A percentile compares a stretch with the other conserved stretches of the same genome.
phyloP scores from a whole-genome alignment of 1,139 yeast species.

The Chernovozyma aurita region DNA sequence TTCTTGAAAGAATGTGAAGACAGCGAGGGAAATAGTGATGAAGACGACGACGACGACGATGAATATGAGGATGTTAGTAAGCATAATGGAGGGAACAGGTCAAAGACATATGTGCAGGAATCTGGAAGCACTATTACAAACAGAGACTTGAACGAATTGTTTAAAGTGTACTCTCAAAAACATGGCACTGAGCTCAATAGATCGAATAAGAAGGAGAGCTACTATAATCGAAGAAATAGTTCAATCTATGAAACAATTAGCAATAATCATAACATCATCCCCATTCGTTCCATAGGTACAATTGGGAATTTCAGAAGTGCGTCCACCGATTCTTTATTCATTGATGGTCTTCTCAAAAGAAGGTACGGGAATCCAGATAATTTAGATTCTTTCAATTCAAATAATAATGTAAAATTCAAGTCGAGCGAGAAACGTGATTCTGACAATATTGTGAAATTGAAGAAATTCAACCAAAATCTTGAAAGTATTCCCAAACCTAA shows the following conservation, averaged over 20 bases:
- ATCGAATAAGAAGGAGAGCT: too few species aligned
- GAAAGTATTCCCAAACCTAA: neutral
- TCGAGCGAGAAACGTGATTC: neutral
- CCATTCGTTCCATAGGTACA: conserved; percentile 26
- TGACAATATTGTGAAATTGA: neutral
- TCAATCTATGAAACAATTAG: neutral
- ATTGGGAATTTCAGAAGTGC: conserved; percentile 29
- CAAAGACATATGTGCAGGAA: too few species aligned
- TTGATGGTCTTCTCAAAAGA: conserved; percentile 25
- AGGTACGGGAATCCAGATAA: conserved; percentile 17
- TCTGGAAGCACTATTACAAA: neutral
- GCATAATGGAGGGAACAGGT: neutral
- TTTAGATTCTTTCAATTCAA: neutral
- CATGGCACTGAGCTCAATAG: neutral
- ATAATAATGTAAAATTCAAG: too few species aligned
- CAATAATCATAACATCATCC: conserved; percentile 7
- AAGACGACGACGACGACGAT: conserved; percentile 16
- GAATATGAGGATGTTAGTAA: neutral
- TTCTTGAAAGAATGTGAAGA: too few species aligned
- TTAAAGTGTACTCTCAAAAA: neutral
- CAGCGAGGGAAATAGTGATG: too few species aligned
- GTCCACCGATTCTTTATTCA: conserved; percentile 32
- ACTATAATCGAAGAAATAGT: neutral
- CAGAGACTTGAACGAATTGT: neutral
- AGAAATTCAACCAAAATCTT: neutral